Percentiles rank a stretch among this genome's conserved stretches.
phyloP scores from a whole-genome alignment of 2,329 filamentous ascomycete species.

The Coniochaeta sp. region DNA sequence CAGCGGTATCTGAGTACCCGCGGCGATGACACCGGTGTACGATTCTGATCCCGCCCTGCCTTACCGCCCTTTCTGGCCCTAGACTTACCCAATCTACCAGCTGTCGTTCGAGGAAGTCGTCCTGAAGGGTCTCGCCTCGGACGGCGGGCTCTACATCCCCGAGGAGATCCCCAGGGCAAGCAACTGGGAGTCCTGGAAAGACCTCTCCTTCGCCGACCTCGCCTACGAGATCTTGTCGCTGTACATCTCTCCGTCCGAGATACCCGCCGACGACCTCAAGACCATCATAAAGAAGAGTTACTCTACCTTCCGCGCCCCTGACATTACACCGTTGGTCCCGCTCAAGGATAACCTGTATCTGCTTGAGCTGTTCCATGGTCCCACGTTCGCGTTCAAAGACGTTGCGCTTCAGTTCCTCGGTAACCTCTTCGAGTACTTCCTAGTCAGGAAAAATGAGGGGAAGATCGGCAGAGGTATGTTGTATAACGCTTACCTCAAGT shows the following conservation, averaged over 20 bases:
- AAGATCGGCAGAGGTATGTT: conserved; percentile 48
- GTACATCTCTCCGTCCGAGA: conserved; percentile 79
- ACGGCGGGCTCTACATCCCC: conserved; percentile 86
- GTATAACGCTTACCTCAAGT: background rate
- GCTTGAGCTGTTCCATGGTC: conserved; percentile 93
- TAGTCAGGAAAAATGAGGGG: conserved; percentile 63
- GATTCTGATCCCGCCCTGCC: conserved; percentile 8
- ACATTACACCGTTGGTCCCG: conserved; percentile 74
- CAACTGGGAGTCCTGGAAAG: conserved; percentile 58
- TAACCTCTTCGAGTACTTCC: conserved; percentile 91
- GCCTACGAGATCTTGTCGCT: conserved; percentile 80
- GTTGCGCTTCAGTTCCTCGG: conserved; percentile 89
- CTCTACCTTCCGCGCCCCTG: conserved; percentile 73
- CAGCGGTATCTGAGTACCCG: conserved; percentile 45
- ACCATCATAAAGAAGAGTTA: conserved; percentile 81
- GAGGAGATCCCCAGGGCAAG: conserved; percentile 59
- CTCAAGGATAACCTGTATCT: conserved; percentile 75
- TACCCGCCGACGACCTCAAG: conserved; percentile 72
- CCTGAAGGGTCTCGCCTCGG: conserved; percentile 77
- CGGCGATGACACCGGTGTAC: conserved; percentile 41
- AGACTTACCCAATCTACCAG: conserved; percentile 30
- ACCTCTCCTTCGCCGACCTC: conserved; percentile 72
- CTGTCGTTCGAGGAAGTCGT: conserved; percentile 89
- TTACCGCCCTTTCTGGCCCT: conserved; percentile 4
- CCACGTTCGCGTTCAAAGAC: conserved; percentile 94